A percentile compares a stretch with the other conserved stretches of the same genome.
These are phyloP conservation scores for Oidiodendron maius DNA, from an alignment of 495 filamentous ascomycete genomes.

Conservation along the genomic window DNA sequence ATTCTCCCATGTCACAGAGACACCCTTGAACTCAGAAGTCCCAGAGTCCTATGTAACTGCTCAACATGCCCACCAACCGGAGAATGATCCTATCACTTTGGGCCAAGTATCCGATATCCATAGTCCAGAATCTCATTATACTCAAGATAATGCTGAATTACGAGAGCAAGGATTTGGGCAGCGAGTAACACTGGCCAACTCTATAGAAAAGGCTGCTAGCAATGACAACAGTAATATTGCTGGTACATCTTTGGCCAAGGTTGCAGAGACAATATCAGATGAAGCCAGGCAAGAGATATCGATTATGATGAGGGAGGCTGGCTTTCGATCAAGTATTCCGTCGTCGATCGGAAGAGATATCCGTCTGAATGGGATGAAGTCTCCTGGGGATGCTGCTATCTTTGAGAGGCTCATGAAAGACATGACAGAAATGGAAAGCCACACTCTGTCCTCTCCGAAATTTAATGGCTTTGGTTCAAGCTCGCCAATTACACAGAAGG, in stretches of 20 bases:
- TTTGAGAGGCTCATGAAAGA: conserved; percentile 14
- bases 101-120: background rate
- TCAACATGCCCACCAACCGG: background rate
- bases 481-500: conserved; percentile 16
- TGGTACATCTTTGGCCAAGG: background rate
- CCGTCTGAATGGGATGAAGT: conserved; percentile 17
- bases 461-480: conserved; percentile 28
- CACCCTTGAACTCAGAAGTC: conserved; percentile 15
- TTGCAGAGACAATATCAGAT: conserved; percentile 9
- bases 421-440: conserved; percentile 9
- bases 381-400: conserved; percentile 7
- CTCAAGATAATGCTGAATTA: background rate
- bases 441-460: conserved; percentile 20
- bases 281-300: conserved; percentile 27
- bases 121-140: background rate
- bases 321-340: conserved; percentile 33
- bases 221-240: background rate
- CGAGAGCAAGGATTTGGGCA: no score
- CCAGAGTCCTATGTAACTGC: background rate
- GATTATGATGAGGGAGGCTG: conserved; percentile 32
- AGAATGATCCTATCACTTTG: background rate
- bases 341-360: conserved; percentile 20
- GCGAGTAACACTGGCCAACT: background rate
- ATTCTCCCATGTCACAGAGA: conserved; percentile 28
- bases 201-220: background rate